Percentiles rank a stretch among this genome's conserved stretches.
These are phyloP conservation scores for Stemphylium lycopersici DNA, from an alignment of 2,329 filamentous ascomycete species.

Conservation along the genomic window DNA sequence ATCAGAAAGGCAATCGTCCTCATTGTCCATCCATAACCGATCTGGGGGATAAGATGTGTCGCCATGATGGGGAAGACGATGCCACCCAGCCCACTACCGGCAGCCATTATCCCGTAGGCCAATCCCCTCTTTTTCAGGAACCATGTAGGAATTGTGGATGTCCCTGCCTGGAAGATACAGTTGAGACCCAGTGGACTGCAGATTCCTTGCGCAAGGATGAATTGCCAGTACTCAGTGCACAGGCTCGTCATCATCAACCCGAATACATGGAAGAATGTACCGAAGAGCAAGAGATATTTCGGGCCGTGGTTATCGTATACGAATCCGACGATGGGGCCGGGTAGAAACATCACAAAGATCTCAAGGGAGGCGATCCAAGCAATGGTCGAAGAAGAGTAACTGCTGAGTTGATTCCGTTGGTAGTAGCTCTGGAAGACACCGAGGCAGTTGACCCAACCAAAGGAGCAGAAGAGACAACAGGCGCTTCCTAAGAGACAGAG, in stretches of 20 bases:
- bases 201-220: slow-evolving; percentile 61
- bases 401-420: slow-evolving; percentile 48
- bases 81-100: slow-evolving; percentile 56
- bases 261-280: slow-evolving; percentile 64
- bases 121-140: slow-evolving; percentile 59
- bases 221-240: slow-evolving; percentile 61
- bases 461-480: slow-evolving; percentile 43
- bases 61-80: background rate
- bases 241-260: slow-evolving; percentile 68
- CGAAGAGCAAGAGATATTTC: slow-evolving; percentile 59
- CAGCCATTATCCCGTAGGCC: slow-evolving; percentile 57
- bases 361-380: slow-evolving; percentile 55
- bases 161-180: slow-evolving; percentile 60
- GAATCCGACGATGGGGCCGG: slow-evolving; percentile 68
- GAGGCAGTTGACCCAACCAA: slow-evolving; percentile 54
- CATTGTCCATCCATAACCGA: background rate
- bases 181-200: slow-evolving; percentile 58
- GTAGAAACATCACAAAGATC: slow-evolving; percentile 57
- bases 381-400: slow-evolving; percentile 49
- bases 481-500: slow-evolving; percentile 36
- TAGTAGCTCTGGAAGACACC: slow-evolving; percentile 58
- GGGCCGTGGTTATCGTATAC: slow-evolving; percentile 68
- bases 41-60: slow-evolving; percentile 55
- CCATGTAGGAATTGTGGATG: slow-evolving; percentile 52
- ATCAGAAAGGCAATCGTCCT: slow-evolving; percentile 38